phyloP scores from a whole-genome alignment of 108 stramenopile genomes.

The Stephanodiscus triporus region DNA sequence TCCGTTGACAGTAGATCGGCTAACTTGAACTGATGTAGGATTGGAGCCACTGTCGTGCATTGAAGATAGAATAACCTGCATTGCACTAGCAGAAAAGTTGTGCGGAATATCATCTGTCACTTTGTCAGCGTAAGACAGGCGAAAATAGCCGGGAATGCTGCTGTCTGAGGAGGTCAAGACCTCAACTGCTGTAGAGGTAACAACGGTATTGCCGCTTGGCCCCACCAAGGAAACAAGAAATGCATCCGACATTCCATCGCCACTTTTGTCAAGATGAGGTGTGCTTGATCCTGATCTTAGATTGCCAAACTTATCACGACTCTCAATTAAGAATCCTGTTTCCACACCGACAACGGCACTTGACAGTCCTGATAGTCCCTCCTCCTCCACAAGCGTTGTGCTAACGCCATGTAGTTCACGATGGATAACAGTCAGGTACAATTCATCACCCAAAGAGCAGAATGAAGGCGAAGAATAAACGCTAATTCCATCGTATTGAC shows the following conservation, averaged over 20 bases:
- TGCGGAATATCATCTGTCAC: slow-evolving; percentile 58
- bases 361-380: slow-evolving; percentile 50
- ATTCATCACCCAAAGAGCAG: slow-evolving; percentile 45
- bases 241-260: slow-evolving; percentile 69
- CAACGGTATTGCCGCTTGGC: slow-evolving; percentile 52
- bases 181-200: slow-evolving; percentile 69
- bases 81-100: slow-evolving; percentile 57
- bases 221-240: slow-evolving; percentile 67
- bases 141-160: slow-evolving; percentile 50
- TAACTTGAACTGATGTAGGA: slow-evolving; percentile 35
- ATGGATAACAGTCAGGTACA: slow-evolving; percentile 65
- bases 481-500: slow-evolving; percentile 64
- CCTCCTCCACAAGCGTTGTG: slow-evolving; percentile 52
- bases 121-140: slow-evolving; percentile 58
- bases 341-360: slow-evolving; percentile 62
- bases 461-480: slow-evolving; percentile 60
- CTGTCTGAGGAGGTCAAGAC: slow-evolving; percentile 40
- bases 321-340: slow-evolving; percentile 59
- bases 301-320: slow-evolving; percentile 85
- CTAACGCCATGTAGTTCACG: slow-evolving; percentile 63
- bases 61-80: slow-evolving; percentile 52
- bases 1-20: slow-evolving; percentile 21
- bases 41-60: slow-evolving; percentile 33
- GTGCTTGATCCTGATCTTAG: slow-evolving; percentile 60
- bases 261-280: slow-evolving; percentile 47